Evolutionary conservation across 805 yeast genomes (phyloP).

Genomic region (Kluyveromyces siamensis): DNA sequence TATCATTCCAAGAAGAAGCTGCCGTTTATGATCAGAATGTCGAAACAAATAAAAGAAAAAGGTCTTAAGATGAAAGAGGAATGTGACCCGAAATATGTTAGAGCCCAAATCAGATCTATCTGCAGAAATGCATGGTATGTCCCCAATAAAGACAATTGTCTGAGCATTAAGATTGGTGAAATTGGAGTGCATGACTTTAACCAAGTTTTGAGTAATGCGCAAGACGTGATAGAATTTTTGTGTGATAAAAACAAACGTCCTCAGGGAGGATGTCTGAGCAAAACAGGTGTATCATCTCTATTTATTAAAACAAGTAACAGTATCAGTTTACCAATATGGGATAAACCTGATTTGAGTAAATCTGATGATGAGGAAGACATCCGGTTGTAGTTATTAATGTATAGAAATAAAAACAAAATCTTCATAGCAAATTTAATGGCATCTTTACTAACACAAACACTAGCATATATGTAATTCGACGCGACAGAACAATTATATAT

Average conservation of each 20-base stretch:
- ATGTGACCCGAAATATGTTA: slow-evolving; percentile 57
- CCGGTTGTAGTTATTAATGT: slow-evolving; percentile 1
- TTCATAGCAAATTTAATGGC: neutral
- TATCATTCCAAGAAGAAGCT: slow-evolving; percentile 55
- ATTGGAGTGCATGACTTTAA: slow-evolving; percentile 15
- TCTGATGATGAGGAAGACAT: slow-evolving; percentile 3
- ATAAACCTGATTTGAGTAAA: slow-evolving; percentile 7
- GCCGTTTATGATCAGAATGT: slow-evolving; percentile 61
- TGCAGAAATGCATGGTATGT: slow-evolving; percentile 54
- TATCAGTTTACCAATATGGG: slow-evolving; percentile 49
- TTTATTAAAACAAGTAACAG: slow-evolving; percentile 62
- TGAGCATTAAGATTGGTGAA: slow-evolving; percentile 52
- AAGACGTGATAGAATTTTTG: slow-evolving; percentile 37
- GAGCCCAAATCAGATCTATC: slow-evolving; percentile 56
- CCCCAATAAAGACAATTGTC: slow-evolving; percentile 52
- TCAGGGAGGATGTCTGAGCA: slow-evolving; percentile 47
- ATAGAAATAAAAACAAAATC: neutral
- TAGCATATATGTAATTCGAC: too few species aligned
- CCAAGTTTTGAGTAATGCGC: slow-evolving; percentile 21
- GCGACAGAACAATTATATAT: too few species aligned
- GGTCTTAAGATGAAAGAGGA: slow-evolving; percentile 44
- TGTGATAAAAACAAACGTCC: slow-evolving; percentile 38
- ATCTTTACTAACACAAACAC: too few species aligned
- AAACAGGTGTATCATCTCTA: slow-evolving; percentile 37
- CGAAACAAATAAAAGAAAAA: slow-evolving; percentile 23